Evolutionary conservation across 2,329 filamentous ascomycete genomes (phyloP).

Genomic region (Botrytis medusae): DNA sequence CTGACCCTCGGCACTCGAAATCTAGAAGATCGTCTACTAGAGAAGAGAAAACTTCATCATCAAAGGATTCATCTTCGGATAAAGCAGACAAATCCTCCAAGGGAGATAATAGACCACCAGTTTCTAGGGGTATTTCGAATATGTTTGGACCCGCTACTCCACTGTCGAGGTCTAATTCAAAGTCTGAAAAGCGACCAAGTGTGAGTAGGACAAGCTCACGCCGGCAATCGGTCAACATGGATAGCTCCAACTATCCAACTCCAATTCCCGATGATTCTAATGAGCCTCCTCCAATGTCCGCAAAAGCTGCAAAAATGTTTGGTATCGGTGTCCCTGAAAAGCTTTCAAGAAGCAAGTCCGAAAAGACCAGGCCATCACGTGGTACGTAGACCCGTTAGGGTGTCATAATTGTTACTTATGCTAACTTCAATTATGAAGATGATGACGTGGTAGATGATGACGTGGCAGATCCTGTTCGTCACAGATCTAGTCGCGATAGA

Average conservation of each 20-base stretch:
- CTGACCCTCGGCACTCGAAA: constrained; percentile 54
- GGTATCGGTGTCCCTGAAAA: constrained; percentile 51
- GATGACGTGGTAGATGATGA: constrained; percentile 55
- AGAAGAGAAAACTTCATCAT: constrained; percentile 60
- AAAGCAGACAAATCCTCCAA: constrained; percentile 46
- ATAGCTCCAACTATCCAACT: constrained; percentile 60
- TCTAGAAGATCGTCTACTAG: constrained; percentile 56
- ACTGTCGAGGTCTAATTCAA: constrained; percentile 67
- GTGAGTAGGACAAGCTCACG: constrained; percentile 59
- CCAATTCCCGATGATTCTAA: constrained; percentile 67
- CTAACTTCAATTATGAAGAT: constrained; percentile 43
- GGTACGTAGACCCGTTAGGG: constrained; percentile 34
- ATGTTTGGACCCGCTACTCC: constrained; percentile 69
- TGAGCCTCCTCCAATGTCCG: constrained; percentile 56
- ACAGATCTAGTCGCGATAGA: constrained; percentile 48
- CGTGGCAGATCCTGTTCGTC: constrained; percentile 45
- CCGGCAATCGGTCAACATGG: constrained; percentile 66
- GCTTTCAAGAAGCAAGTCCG: constrained; percentile 49
- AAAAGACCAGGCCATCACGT: constrained; percentile 49
- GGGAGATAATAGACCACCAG: constrained; percentile 40
- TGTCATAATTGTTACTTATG: constrained; percentile 7
- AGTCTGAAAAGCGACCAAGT: constrained; percentile 61
- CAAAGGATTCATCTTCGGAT: constrained; percentile 71
- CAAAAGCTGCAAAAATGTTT: constrained; percentile 79
- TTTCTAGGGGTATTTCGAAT: constrained; percentile 53